These are phyloP conservation scores for Wickerhamiella kurtzmanii DNA, from an alignment of 805 yeast genomes.

Conservation along the genomic window DNA sequence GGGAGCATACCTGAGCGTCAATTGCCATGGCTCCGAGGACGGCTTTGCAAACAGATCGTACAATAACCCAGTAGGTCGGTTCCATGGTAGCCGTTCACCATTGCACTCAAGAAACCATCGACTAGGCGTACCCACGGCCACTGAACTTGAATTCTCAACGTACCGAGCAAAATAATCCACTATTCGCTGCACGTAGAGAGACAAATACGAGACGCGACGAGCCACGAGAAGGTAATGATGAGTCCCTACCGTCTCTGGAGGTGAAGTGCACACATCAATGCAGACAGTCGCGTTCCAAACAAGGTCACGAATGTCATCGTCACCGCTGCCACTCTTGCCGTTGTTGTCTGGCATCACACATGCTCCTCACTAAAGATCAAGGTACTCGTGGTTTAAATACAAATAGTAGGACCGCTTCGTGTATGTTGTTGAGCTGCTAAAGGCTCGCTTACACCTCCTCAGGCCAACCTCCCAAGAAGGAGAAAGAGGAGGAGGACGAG, in stretches of 20 bases:
- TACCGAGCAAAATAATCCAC: slow-evolving; percentile 13
- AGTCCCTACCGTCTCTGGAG: slow-evolving; percentile 12
- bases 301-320: background rate
- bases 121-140: background rate
- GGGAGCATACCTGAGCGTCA: slow-evolving; percentile 32
- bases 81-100: slow-evolving; percentile 10
- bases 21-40: slow-evolving; percentile 32
- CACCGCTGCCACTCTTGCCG: no score
- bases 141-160: slow-evolving; percentile 2
- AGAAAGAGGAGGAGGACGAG: no score
- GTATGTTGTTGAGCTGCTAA: no score
- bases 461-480: no score
- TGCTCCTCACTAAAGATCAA: no score
- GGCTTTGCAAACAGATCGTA: slow-evolving; percentile 8
- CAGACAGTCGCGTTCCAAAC: slow-evolving; percentile 12
- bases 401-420: no score
- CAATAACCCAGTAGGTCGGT: slow-evolving; percentile 17
- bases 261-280: slow-evolving; percentile 6
- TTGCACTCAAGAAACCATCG: slow-evolving; percentile 15
- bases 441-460: no score
- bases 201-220: slow-evolving; percentile 11
- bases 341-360: no score
- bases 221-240: slow-evolving; percentile 13
- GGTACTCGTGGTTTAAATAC: no score
- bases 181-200: slow-evolving; percentile 7